A percentile compares a stretch with the other conserved stretches of the same genome.
Conservation (phyloP, 306 rosid species). For the Sesbania bispinosa region DNA sequence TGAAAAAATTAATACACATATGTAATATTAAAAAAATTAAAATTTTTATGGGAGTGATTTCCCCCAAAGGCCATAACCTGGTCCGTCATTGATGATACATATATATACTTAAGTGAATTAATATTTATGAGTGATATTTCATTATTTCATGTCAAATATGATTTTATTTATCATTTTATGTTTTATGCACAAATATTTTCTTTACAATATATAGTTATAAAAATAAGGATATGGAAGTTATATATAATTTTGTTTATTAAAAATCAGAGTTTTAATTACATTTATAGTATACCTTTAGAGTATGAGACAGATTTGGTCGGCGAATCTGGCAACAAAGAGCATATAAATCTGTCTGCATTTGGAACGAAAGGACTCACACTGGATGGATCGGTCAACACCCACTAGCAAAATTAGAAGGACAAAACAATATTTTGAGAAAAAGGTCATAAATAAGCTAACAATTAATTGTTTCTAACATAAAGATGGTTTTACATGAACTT, state of each 20-base stretch:
- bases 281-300: conserved; percentile 41
- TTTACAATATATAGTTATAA: not conserved
- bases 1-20: too few species aligned
- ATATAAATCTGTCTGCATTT: conserved; percentile 38
- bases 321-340: conserved; percentile 45
- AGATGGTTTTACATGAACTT: too few species aligned
- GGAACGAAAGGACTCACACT: conserved; percentile 15
- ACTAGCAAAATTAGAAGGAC: conserved; percentile 19
- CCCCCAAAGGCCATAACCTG: too few species aligned
- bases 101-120: not conserved
- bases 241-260: too few species aligned
- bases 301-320: conserved; percentile 28
- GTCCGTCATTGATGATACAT: too few species aligned
- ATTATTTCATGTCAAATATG: not conserved
- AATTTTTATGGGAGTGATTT: too few species aligned
- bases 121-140: not conserved
- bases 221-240: too few species aligned
- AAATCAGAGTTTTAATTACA: too few species aligned
- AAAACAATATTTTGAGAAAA: not conserved
- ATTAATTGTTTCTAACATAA: too few species aligned
- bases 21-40: too few species aligned
- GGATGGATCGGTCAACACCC: conserved; percentile 30
- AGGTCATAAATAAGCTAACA: not conserved
- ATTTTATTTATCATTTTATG: too few species aligned
- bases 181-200: not conserved